Evolutionary conservation across 768 basidiomycete genomes (phyloP).

Genomic region (Amanita subjunquillea): DNA sequence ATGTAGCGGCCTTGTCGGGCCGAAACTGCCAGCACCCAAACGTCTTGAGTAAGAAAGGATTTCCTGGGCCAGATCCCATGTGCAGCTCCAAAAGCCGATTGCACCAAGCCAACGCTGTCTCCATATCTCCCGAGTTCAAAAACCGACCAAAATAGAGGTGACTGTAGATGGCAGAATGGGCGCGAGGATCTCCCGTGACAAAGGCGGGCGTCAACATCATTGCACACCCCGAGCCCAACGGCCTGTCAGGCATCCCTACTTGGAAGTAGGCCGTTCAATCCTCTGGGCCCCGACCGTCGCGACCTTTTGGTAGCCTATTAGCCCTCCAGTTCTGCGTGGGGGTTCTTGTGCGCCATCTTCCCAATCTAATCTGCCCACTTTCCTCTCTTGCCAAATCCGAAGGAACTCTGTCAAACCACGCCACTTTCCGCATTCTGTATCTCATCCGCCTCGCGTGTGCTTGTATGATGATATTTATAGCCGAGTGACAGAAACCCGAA

Average conservation of each 20-base stretch:
- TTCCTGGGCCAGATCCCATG: slow-evolving; percentile 11
- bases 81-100: slow-evolving; percentile 42
- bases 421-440: slow-evolving; percentile 37
- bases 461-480: slow-evolving; percentile 48
- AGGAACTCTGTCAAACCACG: slow-evolving; percentile 59
- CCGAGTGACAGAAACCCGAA: slow-evolving; percentile 23
- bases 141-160: slow-evolving; percentile 52
- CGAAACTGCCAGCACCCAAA: slow-evolving; percentile 24
- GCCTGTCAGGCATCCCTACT: slow-evolving; percentile 51
- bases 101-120: slow-evolving; percentile 65
- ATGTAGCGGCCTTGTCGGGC: slow-evolving; percentile 37
- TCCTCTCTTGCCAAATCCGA: slow-evolving; percentile 19
- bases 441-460: slow-evolving; percentile 45
- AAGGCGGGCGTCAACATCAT: slow-evolving; percentile 51
- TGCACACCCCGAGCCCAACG: slow-evolving; percentile 56
- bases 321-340: background rate
- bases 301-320: background rate
- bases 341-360: background rate
- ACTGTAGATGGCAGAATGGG: slow-evolving; percentile 57
- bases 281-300: slow-evolving; percentile 58
- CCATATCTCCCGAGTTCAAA: slow-evolving; percentile 51
- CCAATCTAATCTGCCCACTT: background rate
- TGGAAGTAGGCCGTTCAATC: slow-evolving; percentile 68
- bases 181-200: slow-evolving; percentile 35
- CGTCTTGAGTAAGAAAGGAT: slow-evolving; percentile 20